Base-by-base conservation (phyloP, 129 eudicot genomes). In the Gnaphalium uliginosum region DNA sequence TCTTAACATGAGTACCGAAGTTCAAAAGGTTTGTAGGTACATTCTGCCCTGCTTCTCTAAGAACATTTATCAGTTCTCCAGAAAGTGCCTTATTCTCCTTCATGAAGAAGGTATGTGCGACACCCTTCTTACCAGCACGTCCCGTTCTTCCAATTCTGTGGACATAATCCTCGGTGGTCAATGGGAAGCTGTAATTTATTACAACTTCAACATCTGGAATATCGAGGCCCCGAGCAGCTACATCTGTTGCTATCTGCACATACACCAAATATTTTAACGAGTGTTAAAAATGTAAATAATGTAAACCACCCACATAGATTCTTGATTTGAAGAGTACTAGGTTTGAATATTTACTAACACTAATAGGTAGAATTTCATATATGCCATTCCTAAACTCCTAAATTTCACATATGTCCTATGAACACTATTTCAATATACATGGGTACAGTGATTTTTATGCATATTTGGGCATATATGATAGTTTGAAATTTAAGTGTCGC, bases 121-220 rank as follows among this genome's bases (percentile, higher is more conserved):
- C 97, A 57, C 97, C 98, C 75, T 94, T 94, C 66, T 94, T 94
- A 76, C 98, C 97, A 77, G 98, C 98, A 56, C 98, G 87, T 22
- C 97, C 97, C 0, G 98, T 93, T 82, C 98, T 89, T 33, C 98
- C 99, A 59, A 95, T 95, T 82, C 99, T 81, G 79, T 95, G 99
- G 68, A 95, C 99, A 50, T 91, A 91, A 87, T 89, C 99, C 82
- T 95, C 99, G 0, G 99, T 95, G 4, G 99, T 95, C 75, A 95
- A 86, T 0, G 97, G 99, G 68, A 95, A 95, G 48, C 99, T 95
- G 81, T 95, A 95, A 30, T 95, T 91, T 78, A 95, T 91, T 14
- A 95, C 99, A 48, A 91, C 99, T 81, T 95, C 96, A 24, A 95
- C 97, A 69, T 91, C 96, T 50, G 99, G 97, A 59, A 91, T 95